A percentile compares a stretch with the other conserved stretches of the same genome.
These are phyloP conservation scores for Symbiodinium natans DNA, from an alignment of 73 alveolate genomes.

Conservation along the genomic window DNA sequence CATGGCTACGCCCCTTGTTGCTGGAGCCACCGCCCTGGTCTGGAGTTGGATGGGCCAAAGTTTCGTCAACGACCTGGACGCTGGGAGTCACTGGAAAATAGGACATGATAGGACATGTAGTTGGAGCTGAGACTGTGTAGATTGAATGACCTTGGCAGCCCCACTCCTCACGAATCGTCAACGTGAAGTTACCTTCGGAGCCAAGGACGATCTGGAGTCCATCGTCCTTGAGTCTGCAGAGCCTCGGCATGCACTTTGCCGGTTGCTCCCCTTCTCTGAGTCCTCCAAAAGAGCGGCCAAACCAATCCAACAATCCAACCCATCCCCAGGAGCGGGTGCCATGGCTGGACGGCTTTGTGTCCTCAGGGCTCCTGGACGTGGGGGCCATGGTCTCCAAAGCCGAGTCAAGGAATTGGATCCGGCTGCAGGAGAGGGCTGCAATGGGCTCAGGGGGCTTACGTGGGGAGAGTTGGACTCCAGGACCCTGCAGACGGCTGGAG, in stretches of 20 bases:
- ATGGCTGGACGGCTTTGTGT: conserved; percentile 69
- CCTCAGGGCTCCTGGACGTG: conserved; percentile 63
- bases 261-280: no score
- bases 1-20: conserved; percentile 88
- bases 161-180: no score
- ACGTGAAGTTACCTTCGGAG: no score
- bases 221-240: conserved; percentile 74
- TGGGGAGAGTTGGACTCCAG: no score
- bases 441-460: no score
- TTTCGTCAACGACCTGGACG: conserved; percentile 34
- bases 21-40: conserved; percentile 71
- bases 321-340: conserved; percentile 41
- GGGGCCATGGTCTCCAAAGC: conserved; percentile 65
- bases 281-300: no score
- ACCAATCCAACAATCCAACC: no score
- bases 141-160: no score
- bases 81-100: background rate
- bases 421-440: background rate
- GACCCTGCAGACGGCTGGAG: conserved; percentile 24
- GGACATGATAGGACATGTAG: no score
- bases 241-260: no score
- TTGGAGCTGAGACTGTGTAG: no score
- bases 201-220: conserved; percentile 25
- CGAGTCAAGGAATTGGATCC: conserved; percentile 76
- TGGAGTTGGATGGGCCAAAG: conserved; percentile 93